phyloP scores from a whole-genome alignment of 805 yeast genomes.

The Yarrowia sp. region DNA sequence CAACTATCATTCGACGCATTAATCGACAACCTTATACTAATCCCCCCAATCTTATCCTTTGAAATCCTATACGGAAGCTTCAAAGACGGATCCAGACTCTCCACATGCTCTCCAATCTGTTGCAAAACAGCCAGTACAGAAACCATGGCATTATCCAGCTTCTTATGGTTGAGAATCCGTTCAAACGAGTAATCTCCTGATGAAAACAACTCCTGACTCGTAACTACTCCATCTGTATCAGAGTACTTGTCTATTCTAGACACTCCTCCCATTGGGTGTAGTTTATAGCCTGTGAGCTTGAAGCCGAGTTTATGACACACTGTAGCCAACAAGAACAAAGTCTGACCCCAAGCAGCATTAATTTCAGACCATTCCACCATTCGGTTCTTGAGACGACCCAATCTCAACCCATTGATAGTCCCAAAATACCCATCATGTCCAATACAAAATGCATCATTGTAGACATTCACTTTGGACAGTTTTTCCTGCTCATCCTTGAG shows the following conservation, averaged over 20 bases:
- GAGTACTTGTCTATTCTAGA: constrained; percentile 64
- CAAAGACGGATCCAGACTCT: constrained; percentile 48
- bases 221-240: constrained; percentile 33
- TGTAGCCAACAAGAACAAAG: constrained; percentile 66
- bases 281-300: constrained; percentile 55
- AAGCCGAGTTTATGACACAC: constrained; percentile 57
- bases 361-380: constrained; percentile 86
- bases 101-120: constrained; percentile 49
- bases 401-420: constrained; percentile 76
- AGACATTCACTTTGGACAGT: constrained; percentile 74
- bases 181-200: constrained; percentile 73
- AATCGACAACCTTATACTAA: constrained; percentile 67
- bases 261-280: constrained; percentile 81
- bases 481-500: constrained; percentile 66
- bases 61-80: constrained; percentile 74
- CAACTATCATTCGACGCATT: constrained; percentile 68
- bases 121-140: constrained; percentile 64
- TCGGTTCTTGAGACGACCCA: constrained; percentile 63
- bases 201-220: constrained; percentile 55
- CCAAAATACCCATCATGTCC: constrained; percentile 84
- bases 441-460: constrained; percentile 76
- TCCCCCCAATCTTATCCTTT: constrained; percentile 71
- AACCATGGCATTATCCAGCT: constrained; percentile 77
- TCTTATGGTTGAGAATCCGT: constrained; percentile 67
- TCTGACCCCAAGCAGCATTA: constrained; percentile 87